Evolutionary conservation across 345 rosid species (phyloP).

Genomic region (Litchi chinensis): DNA sequence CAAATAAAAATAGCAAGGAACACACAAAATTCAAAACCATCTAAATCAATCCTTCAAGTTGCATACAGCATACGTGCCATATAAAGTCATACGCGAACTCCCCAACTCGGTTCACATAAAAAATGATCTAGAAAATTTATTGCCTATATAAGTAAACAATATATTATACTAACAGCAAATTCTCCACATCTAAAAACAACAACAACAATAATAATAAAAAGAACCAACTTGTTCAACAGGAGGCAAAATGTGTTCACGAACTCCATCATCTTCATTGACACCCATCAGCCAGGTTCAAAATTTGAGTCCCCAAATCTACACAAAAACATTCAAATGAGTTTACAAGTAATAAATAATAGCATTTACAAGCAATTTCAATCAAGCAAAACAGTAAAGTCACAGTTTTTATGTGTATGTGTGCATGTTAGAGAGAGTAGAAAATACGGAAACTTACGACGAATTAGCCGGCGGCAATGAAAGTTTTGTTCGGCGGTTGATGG

Average conservation of each 20-base stretch:
- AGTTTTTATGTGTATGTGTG: neutral
- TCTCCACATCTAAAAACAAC: neutral
- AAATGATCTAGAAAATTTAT: neutral
- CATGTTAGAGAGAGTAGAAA: neutral
- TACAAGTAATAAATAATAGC: too few species aligned
- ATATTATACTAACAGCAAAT: neutral
- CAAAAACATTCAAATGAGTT: neutral
- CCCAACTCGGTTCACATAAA: neutral
- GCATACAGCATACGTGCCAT: neutral
- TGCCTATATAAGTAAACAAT: neutral
- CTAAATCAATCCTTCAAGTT: neutral
- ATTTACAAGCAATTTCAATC: neutral
- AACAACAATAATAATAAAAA: neutral
- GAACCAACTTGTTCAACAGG: constrained; percentile 45
- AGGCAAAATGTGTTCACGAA: constrained; percentile 33
- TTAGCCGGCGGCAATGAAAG: neutral
- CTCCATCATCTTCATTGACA: constrained; percentile 29
- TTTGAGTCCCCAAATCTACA: neutral
- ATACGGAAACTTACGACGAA: neutral
- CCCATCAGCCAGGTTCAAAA: constrained; percentile 37
- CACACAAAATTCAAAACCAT: neutral
- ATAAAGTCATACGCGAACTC: neutral
- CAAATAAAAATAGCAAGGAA: neutral
- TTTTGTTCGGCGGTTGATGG: neutral
- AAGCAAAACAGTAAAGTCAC: neutral